Percentiles rank a stretch among this genome's conserved stretches.
These are phyloP conservation scores for Colletotrichum tanaceti DNA, from an alignment of 2,329 filamentous ascomycete genomes.

Conservation along the genomic window DNA sequence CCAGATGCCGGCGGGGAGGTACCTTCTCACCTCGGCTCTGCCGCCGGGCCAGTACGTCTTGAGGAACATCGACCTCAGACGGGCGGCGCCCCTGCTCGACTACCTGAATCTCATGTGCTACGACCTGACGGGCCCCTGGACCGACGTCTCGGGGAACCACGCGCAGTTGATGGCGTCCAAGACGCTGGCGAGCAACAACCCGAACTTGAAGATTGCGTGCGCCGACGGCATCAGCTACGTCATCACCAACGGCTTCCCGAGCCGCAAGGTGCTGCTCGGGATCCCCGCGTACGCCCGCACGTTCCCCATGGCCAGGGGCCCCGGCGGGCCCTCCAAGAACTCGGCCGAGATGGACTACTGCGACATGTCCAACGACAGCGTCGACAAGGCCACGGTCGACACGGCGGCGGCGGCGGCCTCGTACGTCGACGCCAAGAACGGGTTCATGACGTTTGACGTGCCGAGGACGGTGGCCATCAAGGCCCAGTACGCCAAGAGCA, in stretches of 20 bases:
- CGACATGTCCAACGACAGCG: slow-evolving; percentile 67
- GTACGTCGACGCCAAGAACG: slow-evolving; percentile 59
- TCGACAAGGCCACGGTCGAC: slow-evolving; percentile 57
- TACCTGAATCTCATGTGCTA: slow-evolving; percentile 77
- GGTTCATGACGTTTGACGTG: slow-evolving; percentile 75
- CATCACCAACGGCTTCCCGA: slow-evolving; percentile 63
- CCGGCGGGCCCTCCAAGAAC: slow-evolving; percentile 64
- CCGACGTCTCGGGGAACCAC: slow-evolving; percentile 70
- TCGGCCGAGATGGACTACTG: slow-evolving; percentile 70
- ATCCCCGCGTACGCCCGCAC: slow-evolving; percentile 72
- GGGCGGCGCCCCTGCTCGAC: slow-evolving; percentile 66
- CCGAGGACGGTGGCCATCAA: slow-evolving; percentile 70
- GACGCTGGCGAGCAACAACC: slow-evolving; percentile 41
- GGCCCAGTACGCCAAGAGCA: slow-evolving; percentile 66
- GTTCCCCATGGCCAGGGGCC: slow-evolving; percentile 65
- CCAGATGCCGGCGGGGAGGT: slow-evolving; percentile 65
- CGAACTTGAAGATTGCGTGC: slow-evolving; percentile 56
- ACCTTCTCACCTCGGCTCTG: slow-evolving; percentile 70
- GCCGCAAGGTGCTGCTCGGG: slow-evolving; percentile 70
- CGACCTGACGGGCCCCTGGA: slow-evolving; percentile 75
- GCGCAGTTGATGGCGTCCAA: slow-evolving; percentile 65
- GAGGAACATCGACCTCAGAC: slow-evolving; percentile 66
- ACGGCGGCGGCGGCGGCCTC: slow-evolving; percentile 66
- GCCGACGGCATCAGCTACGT: slow-evolving; percentile 68
- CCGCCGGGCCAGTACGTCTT: slow-evolving; percentile 72